These are phyloP conservation scores for Xerocomellus dryophilus DNA, from an alignment of 768 basidiomycete species.

Conservation along the genomic window DNA sequence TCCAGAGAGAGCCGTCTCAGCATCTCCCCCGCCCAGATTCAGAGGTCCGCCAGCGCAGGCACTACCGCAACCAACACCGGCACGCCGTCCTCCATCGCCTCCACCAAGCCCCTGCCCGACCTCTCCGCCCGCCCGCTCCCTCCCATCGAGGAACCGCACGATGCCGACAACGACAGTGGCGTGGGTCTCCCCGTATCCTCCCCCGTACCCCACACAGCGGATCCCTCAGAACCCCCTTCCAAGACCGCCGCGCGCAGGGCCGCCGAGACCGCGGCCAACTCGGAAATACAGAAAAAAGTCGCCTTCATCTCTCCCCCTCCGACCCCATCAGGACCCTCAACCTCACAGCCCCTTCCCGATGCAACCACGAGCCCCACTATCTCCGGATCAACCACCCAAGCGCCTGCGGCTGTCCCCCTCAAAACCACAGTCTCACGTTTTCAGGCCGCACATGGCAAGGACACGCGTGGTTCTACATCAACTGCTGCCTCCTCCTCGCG, in stretches of 20 bases:
- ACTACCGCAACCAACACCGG: slow-evolving; percentile 34
- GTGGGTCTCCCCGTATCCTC: slow-evolving; percentile 36
- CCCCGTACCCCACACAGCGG: slow-evolving; percentile 25
- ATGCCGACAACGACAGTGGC: slow-evolving; percentile 35
- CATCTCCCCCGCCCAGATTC: slow-evolving; percentile 23
- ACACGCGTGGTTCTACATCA: slow-evolving; percentile 61
- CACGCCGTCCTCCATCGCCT: slow-evolving; percentile 45
- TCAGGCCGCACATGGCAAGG: slow-evolving; percentile 69
- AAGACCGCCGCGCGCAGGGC: slow-evolving; percentile 38
- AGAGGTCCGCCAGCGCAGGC: slow-evolving; percentile 28
- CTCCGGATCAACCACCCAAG: slow-evolving; percentile 30
- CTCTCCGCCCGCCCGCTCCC: slow-evolving; percentile 49
- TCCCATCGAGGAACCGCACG: slow-evolving; percentile 43
- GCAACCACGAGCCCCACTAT: slow-evolving; percentile 36
- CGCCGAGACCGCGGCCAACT: slow-evolving; percentile 30
- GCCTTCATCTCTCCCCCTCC: slow-evolving; percentile 83
- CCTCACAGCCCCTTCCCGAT: slow-evolving; percentile 52
- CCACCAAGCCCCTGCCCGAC: slow-evolving; percentile 74
- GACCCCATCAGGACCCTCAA: slow-evolving; percentile 50
- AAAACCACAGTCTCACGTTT: slow-evolving; percentile 78
- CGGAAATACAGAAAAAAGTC: slow-evolving; percentile 76
- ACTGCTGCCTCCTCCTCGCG: slow-evolving; percentile 60
- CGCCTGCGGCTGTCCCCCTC: slow-evolving; percentile 31
- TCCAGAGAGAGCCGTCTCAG: slow-evolving; percentile 24
- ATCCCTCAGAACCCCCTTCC: slow-evolving; percentile 24